Base-by-base conservation (phyloP, 2,329 filamentous ascomycete species). In the Mollisiaceae sp. region DNA sequence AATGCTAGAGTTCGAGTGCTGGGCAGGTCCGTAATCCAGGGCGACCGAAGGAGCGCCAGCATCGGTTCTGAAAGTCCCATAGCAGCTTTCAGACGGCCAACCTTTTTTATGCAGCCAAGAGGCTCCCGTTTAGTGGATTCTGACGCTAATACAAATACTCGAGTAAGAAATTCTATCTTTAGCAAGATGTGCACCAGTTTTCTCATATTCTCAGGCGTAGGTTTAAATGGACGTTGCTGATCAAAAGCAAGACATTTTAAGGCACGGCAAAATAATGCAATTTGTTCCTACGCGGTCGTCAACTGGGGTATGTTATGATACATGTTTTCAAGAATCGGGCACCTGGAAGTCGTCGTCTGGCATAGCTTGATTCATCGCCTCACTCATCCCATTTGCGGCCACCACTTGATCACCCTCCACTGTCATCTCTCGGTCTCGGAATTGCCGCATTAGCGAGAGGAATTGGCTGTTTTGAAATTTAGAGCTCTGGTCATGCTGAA, bases 381-480 rank as follows among this genome's bases (percentile, higher is more conserved):
- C 41, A 15, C 38, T 32, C n/a, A 38, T 63, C 2, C 52, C 67
- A 57, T 36, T 57, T 9, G 39, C 39, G 35, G 35, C 12, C 15
- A 90, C 86, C 72, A 91, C 82, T 72, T 87, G 85, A 75, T 92
- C 89, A 47, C 89, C 91, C 69, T 91, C 84, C 43, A 95, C 87
- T 58, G 85, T 85, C 15, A 93, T 87, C 78, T 95, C 89, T 63
- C 85, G 82, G 74, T 92, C 88, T 60, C 90, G 85, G 62, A 95
- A 85, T 65, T 86, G 85, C 35, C 90, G 86, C 92, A 96, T 95
- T 55, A 96, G 80, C 4, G 85, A 82, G 0, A 94, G 79, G 74
- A 96, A 96, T 65, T 86, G 86, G 70, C 91, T 94, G 74, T 93
- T 87, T 72, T 88, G 86, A 77, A 95, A 95, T 74, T 94, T 94